These are phyloP conservation scores for Rhizophora mangle DNA, from an alignment of 345 rosid species.

Conservation along the genomic window DNA sequence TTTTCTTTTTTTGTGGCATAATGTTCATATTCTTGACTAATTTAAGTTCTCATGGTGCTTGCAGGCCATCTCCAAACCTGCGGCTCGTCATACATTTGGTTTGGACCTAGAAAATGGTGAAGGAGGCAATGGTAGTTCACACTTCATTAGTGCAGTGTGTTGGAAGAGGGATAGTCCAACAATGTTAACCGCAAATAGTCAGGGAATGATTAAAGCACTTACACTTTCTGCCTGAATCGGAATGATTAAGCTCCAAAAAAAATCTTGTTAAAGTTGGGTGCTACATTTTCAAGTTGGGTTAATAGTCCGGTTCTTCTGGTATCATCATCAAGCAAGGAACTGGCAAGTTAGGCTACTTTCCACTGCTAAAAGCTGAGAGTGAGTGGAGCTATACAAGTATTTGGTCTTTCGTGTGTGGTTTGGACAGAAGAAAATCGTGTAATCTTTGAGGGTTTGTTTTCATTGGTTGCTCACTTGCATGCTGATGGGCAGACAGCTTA, in stretches of 20 bases:
- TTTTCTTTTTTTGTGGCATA: background rate
- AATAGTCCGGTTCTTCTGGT: too few species aligned
- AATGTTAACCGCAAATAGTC: constrained; percentile 83
- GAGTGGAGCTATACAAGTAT: too few species aligned
- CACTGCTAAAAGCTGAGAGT: too few species aligned
- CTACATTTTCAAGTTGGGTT: too few species aligned
- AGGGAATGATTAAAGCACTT: constrained; percentile 84
- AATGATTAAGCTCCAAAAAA: background rate
- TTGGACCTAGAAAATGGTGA: constrained; percentile 66
- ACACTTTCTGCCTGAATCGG: constrained; percentile 59
- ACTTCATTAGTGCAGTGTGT: constrained; percentile 86
- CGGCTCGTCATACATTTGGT: constrained; percentile 70
- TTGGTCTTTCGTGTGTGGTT: too few species aligned
- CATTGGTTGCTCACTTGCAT: too few species aligned
- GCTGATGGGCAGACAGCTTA: too few species aligned
- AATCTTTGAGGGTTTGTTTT: too few species aligned
- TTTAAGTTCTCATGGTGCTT: background rate
- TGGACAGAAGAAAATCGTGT: too few species aligned
- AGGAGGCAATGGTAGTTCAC: constrained; percentile 69
- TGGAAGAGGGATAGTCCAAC: constrained; percentile 93
- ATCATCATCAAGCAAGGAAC: too few species aligned
- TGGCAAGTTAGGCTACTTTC: too few species aligned
- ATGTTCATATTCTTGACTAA: background rate
- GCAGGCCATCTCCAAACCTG: constrained; percentile 80
- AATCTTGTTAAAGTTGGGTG: too few species aligned